Base-by-base conservation (phyloP, 2,329 filamentous ascomycete species). In the Aspergillus hiratsukae region DNA sequence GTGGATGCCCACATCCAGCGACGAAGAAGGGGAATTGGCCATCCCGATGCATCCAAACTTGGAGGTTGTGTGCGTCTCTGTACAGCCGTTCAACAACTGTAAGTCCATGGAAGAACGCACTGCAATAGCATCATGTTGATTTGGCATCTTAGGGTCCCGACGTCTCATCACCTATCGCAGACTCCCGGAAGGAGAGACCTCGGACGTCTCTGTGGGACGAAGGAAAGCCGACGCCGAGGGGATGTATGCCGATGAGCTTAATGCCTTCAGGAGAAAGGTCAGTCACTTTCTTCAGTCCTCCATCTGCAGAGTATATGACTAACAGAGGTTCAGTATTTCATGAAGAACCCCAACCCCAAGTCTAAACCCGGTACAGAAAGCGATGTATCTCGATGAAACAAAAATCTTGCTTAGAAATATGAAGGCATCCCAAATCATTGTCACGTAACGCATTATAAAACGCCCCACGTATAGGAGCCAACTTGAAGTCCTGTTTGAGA, bases 1-100 rank as follows among this genome's bases (percentile, higher is more conserved):
- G 79, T 99, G 94, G 94, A 96, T 97, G 90, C 94, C 94, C 0
- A 96, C 91, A 0, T 87, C 91, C 28, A 91, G 90, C 68, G 87
- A 89, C 58, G 83, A 91, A 63, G 83, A 90, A 49, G 83, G 87
- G 56, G 89, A 93, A 68, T 84, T 96, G 23, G 80, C 84, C 0
- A 82, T 93, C 14, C 93, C 93, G 0, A 81, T 80, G 21, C 91
- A 97, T 70, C 88, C 89, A 0, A 84, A 83, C 56, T 76, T 99
- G 14, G 83, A 88, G 65, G 76, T 93, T 25, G 81, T 91, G 21
- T 86, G 83, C 46, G 83, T 91, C 29, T 96, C 91, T 68, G 85
- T 89, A 6, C 94, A 99, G 71, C 80, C 83, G 0, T 99, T 99
- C 71, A 93, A 91, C 69, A 94, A 89, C 75, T 99, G 90, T 90